phyloP scores from a whole-genome alignment of 2,329 filamentous ascomycete genomes.

The Parastagonospora avenae region DNA sequence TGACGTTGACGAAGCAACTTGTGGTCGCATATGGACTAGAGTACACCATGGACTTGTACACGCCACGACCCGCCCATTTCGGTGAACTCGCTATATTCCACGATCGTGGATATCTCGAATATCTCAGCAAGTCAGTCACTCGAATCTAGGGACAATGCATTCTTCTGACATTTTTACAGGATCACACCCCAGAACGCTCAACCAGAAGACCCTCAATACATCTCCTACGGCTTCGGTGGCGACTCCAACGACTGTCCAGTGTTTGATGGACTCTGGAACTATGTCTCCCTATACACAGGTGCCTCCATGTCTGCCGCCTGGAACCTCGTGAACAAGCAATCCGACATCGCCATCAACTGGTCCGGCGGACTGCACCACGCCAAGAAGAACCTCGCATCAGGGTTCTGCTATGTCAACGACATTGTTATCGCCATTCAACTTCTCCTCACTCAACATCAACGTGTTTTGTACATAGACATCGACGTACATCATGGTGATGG shows the following conservation, averaged over 20 bases:
- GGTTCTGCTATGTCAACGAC: constrained; percentile 99
- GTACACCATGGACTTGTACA: constrained; percentile 94
- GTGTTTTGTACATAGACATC: constrained; percentile 93
- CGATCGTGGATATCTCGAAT: constrained; percentile 86
- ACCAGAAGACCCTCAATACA: constrained; percentile 49
- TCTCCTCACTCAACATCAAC: constrained; percentile 77
- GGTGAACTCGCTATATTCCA: constrained; percentile 90
- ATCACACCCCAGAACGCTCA: constrained; percentile 56
- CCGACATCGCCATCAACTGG: constrained; percentile 97
- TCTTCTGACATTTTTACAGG: constrained; percentile 16
- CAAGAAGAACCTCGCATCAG: constrained; percentile 89
- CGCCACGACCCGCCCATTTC: constrained; percentile 80
- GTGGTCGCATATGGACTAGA: constrained; percentile 96
- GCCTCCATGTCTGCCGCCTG: constrained; percentile 89
- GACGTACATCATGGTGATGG: constrained; percentile 92
- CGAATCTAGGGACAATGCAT: not conserved
- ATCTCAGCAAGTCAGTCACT: constrained; percentile 61
- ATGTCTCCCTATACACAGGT: constrained; percentile 91
- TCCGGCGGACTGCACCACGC: constrained; percentile 95
- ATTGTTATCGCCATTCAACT: constrained; percentile 94
- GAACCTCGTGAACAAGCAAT: constrained; percentile 83
- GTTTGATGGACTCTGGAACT: constrained; percentile 94
- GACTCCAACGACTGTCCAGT: constrained; percentile 81
- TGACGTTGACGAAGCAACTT: constrained; percentile 93
- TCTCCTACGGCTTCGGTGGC: constrained; percentile 81